Evolutionary conservation across 805 yeast genomes (phyloP), one percentile per base, ranked within the genome.

Genomic region (Zygotorulaspora danielsina): DNA sequence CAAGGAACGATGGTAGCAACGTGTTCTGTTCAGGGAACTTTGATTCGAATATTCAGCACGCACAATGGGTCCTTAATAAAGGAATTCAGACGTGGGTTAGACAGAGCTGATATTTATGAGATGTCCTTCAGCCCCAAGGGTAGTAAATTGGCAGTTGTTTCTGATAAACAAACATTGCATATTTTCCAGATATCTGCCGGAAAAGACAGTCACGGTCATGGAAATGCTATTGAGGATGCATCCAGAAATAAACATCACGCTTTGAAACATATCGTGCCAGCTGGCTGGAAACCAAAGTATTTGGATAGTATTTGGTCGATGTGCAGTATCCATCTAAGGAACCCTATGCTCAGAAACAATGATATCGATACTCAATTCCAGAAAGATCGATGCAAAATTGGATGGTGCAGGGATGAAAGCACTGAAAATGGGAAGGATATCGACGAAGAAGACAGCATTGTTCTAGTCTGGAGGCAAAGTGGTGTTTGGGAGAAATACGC

Each of bases 21-120:
- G 0, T 87, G 96, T 5, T 85, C 96, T 0, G 78, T 73, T 24
- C 85, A 86, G 55, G 98, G 98, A 2, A 93, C 97, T 0, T 78
- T 93, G 16, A 78, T 90, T 2, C 67, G 97, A 32, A 81, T 93
- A 2, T 93, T 89, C 54, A 68, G 81, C 24, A 79, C 85, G 0
- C 48, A 52, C 15, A 61, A 50, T 33, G 82, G 94, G 19, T 72
- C 82, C 1, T 65, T 86, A 36, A 53, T 86, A n/a, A 81, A 74
- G 54, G 96, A 87, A 58, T 89, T 89, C 54, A 70, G 97, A 50
- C 70, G 98, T 36, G 98, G 98, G 0, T 59, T 89, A 15, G 97
- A 93, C 60, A 73, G 80, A 37, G 97, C 96, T 1, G 69, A 72
- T 12, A 75, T 93, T 6, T 84, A 83, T 28, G 81, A 93, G 6